These are phyloP conservation scores for Pythium oligandrum DNA, from an alignment of 352 stramenopile species.

Conservation along the genomic window DNA sequence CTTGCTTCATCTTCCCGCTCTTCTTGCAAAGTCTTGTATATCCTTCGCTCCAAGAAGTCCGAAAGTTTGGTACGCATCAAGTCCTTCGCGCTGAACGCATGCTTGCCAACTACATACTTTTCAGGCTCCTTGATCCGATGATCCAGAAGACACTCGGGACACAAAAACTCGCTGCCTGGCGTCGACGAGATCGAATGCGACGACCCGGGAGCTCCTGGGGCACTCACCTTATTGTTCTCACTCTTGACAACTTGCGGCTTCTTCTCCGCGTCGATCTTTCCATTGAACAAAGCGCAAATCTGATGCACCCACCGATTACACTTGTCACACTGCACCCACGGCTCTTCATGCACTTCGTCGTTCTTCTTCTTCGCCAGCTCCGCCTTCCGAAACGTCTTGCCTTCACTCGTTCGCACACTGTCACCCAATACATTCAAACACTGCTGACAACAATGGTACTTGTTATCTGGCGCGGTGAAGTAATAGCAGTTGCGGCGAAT, in stretches of 20 bases:
- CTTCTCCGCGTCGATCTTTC: constrained; percentile 93
- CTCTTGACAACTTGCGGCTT: constrained; percentile 69
- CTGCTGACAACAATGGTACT: constrained; percentile 82
- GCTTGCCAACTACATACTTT: constrained; percentile 75
- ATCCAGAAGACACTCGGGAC: constrained; percentile 93
- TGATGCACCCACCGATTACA: constrained; percentile 99
- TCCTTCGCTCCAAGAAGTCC: constrained; percentile 92
- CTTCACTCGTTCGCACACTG: constrained; percentile 65
- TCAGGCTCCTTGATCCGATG: constrained; percentile 78
- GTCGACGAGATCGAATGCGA: constrained; percentile 72
- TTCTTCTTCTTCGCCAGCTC: constrained; percentile 82
- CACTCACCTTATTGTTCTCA: constrained; percentile 22
- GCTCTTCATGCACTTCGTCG: constrained; percentile 90
- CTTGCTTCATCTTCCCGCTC: constrained; percentile 85
- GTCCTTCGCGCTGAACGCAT: constrained; percentile 93
- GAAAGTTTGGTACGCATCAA: constrained; percentile 93
- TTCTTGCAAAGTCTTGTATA: constrained; percentile 84
- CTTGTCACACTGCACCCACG: constrained; percentile 97
- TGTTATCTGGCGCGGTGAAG: constrained; percentile 78
- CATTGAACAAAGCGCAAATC: constrained; percentile 99
- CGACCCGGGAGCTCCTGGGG: constrained; percentile 11
- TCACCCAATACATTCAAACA: constrained; percentile 68
- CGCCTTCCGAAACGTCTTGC: constrained; percentile 61
- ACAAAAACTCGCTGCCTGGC: constrained; percentile 85
- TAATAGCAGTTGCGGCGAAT: constrained; percentile 89